Base-by-base conservation (phyloP, 345 rosid genomes). In the Euclidium syriacum region DNA sequence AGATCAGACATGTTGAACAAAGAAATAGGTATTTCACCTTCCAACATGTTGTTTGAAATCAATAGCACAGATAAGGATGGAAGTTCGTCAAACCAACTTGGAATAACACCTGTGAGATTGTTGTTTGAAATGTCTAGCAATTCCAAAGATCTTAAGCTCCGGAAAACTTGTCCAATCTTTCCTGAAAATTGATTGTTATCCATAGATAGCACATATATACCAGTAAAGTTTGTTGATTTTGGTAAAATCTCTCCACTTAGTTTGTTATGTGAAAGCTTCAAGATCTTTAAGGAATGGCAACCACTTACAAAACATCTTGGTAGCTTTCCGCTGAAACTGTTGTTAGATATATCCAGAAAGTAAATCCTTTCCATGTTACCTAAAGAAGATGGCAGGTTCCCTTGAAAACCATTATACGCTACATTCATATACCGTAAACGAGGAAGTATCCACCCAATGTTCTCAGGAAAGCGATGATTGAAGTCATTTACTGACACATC, bases 381-480 rank as follows among this genome's bases (percentile, higher is more conserved):
- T 0, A 66, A 2, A 24, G 63, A 66, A 43, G 56, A 34, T 5
- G 71, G 63, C 1, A 66, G 3, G 0, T 24, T 17, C 10, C 56
- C 64, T 15, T 15, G 36, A 44, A 65, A 54, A 1, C 24, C 2
- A 19, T 65, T 65, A 0, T 14, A 10, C 0, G 63, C 11, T 0
- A 55, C 0, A 1, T 54, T 55, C 54, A 66, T 22, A 10, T 8
- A 26, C 9, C 2, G 2, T 26, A 67, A 15, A 5, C 3, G 6
- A 14, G 57, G 50, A 57, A 67, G 48, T 4, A 67, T 35, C 46
- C 19, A 42, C 15, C 70, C 70, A 16, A 43, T 42, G 33, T 54
- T 35, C 4, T 29, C 35, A 17, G 64, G 65, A 25, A 67, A 1
- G 0, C 2, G 3, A 3, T 56, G 19, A 7, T 6, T 34, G 27